phyloP scores from a whole-genome alignment of 164 flowering plant species.

The Tetracentron sinense region DNA sequence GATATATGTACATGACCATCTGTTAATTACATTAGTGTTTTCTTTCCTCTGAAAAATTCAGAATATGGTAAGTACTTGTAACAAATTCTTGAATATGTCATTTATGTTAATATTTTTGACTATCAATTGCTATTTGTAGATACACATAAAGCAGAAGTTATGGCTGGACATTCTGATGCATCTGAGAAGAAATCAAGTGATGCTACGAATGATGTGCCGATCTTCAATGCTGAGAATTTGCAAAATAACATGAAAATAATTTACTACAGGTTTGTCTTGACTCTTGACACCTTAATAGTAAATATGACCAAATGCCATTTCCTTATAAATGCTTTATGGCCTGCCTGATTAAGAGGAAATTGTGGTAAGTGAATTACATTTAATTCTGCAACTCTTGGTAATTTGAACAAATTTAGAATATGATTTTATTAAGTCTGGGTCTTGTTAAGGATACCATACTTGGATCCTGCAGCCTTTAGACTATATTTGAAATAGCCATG shows the following conservation, averaged over 20 bases:
- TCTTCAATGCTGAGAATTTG: constrained; percentile 76
- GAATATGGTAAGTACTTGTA: too few species aligned
- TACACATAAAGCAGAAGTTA: constrained; percentile 16
- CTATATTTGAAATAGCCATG: too few species aligned
- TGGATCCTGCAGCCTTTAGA: too few species aligned
- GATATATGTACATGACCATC: not conserved
- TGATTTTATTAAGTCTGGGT: too few species aligned
- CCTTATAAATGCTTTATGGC: not conserved
- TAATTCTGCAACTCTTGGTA: too few species aligned
- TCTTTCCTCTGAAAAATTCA: not conserved
- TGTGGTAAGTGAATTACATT: too few species aligned
- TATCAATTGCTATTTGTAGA: not conserved
- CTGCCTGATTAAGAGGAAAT: not conserved
- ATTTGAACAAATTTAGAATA: too few species aligned
- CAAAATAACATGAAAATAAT: constrained; percentile 76
- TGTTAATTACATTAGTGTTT: not conserved
- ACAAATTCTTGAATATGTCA: not conserved
- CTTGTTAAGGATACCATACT: too few species aligned
- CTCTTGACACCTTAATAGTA: not conserved
- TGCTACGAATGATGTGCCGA: constrained; percentile 39
- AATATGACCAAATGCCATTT: not conserved
- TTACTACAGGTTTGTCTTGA: constrained; percentile 61
- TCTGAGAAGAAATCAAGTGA: constrained; percentile 49
- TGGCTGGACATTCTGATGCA: constrained; percentile 46
- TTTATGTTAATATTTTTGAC: not conserved